Evolutionary conservation across 352 stramenopile genomes (phyloP), one percentile per base, ranked within the genome.

Genomic region (Pythium folliculosum): DNA sequence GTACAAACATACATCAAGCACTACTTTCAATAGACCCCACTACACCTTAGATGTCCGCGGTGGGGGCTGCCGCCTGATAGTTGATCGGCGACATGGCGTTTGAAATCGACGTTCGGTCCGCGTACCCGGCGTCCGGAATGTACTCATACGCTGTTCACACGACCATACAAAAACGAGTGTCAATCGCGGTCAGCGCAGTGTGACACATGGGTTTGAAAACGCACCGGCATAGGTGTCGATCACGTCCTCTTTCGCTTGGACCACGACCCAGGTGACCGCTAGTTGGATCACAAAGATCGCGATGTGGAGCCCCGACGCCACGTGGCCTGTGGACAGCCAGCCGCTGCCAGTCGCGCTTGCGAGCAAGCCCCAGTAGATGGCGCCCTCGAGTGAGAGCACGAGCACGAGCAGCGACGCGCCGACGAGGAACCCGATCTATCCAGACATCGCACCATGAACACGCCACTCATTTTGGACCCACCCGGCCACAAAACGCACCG

Each of bases 181-280:
- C 5, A 32, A 32, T 32, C 27, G 5, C 27, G 5, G 27, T 32
- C 27, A 40, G 35, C 35, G 35, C n/a, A n/a, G n/a, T n/a, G n/a
- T n/a, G n/a, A n/a, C n/a, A n/a, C n/a, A n/a, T n/a, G n/a, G n/a
- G n/a, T n/a, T 25, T 30, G 19, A 27, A 30, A 30, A 45, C 76
- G 21, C 60, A 94, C 86, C 86, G 49, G 86, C 86, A 50, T 92
- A 94, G 0, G 86, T 94, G 55, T 94, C 86, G 44, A 94, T 94
- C 17, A 92, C 82, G 66, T 91, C 86, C 71, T 94, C 84, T 69
- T 91, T 92, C 12, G 79, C 87, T 65, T 90, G 82, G 27, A 90
- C 72, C 23, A 94, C 72, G 44, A 86, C 64, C 38, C 71, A 82
- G 4, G 86, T 92, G 35, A 91, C 77, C 0, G 63, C 65, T 45